Evolutionary conservation across 2,329 filamentous ascomycete species (phyloP).

Genomic region (Nannizziopsis arthrosporioides): DNA sequence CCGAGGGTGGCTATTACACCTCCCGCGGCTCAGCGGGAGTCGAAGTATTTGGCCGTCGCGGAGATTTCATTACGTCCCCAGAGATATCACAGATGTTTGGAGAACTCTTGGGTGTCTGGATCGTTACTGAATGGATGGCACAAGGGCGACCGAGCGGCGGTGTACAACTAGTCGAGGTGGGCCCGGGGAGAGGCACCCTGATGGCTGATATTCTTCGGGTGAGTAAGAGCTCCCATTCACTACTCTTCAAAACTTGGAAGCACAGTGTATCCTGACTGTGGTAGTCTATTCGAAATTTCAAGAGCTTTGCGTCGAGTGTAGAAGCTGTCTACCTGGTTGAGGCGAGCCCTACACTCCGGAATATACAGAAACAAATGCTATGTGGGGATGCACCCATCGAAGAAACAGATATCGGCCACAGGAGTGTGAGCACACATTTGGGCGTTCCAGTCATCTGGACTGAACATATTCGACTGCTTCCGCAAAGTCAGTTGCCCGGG

Average conservation of each 20-base stretch:
- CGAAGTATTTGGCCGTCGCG: constrained; percentile 84
- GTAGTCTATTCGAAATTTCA: constrained; percentile 76
- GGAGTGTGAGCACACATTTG: constrained; percentile 64
- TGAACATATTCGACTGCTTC: constrained; percentile 75
- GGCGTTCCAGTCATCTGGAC: constrained; percentile 74
- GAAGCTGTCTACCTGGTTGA: constrained; percentile 90
- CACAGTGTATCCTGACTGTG: background rate
- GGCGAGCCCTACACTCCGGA: constrained; percentile 68
- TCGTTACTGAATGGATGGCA: constrained; percentile 90
- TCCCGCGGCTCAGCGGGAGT: constrained; percentile 49
- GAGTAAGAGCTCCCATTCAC: constrained; percentile 26
- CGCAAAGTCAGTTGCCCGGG: constrained; percentile 44
- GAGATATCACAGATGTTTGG: constrained; percentile 97
- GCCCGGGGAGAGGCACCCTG: constrained; percentile 82
- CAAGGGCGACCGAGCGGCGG: constrained; percentile 64
- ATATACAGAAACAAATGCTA: constrained; percentile 67
- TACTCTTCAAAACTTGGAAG: background rate
- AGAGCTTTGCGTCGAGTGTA: constrained; percentile 60
- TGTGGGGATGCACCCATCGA: constrained; percentile 59
- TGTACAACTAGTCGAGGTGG: constrained; percentile 84
- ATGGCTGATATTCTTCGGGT: constrained; percentile 95
- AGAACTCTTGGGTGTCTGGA: constrained; percentile 87
- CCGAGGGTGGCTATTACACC: constrained; percentile 88
- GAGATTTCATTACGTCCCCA: constrained; percentile 92
- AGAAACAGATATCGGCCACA: constrained; percentile 61